Percentiles rank a stretch among this genome's conserved stretches.
Conservation (phyloP, 2,329 filamentous ascomycete species). For the Reticulascus tulasneorum region DNA sequence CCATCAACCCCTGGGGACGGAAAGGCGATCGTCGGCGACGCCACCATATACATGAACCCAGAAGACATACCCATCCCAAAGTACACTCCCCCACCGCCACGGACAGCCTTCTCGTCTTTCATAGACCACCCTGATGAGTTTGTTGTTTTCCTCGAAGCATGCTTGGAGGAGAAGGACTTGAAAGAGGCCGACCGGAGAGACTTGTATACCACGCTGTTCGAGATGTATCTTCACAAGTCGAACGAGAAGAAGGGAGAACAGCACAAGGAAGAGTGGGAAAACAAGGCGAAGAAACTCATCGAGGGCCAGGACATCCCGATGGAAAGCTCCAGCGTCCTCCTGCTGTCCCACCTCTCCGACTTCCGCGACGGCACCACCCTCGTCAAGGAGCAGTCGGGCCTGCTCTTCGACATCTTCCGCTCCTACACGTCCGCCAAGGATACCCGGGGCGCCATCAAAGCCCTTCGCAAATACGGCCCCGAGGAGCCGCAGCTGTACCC, state of each 20-base stretch:
- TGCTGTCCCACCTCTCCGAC: conserved; percentile 86
- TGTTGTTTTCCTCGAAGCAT: conserved; percentile 86
- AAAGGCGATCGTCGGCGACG: conserved; percentile 42
- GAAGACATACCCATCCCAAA: conserved; percentile 43
- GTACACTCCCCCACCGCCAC: conserved; percentile 77
- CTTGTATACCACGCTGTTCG: conserved; percentile 90
- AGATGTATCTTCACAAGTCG: conserved; percentile 94
- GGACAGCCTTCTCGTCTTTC: conserved; percentile 92
- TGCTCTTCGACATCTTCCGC: conserved; percentile 92
- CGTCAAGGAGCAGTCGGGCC: conserved; percentile 87
- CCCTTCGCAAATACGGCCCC: conserved; percentile 84
- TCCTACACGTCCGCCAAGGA: conserved; percentile 92
- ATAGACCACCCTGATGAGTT: conserved; percentile 92
- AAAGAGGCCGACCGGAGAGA: conserved; percentile 74
- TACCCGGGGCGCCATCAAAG: conserved; percentile 84
- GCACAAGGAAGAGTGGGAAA: conserved; percentile 77
- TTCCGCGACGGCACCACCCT: conserved; percentile 89
- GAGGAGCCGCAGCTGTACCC: conserved; percentile 90
- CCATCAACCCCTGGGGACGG: conserved; percentile 47
- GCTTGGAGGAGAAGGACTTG: conserved; percentile 68
- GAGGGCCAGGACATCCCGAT: conserved; percentile 78
- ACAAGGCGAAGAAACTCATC: conserved; percentile 84
- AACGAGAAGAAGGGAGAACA: conserved; percentile 64
- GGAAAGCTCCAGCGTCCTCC: conserved; percentile 88
- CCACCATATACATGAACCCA: conserved; percentile 45